Evolutionary conservation across 1,139 yeast genomes (phyloP).

Genomic region (Nakaseomyces sp.): DNA sequence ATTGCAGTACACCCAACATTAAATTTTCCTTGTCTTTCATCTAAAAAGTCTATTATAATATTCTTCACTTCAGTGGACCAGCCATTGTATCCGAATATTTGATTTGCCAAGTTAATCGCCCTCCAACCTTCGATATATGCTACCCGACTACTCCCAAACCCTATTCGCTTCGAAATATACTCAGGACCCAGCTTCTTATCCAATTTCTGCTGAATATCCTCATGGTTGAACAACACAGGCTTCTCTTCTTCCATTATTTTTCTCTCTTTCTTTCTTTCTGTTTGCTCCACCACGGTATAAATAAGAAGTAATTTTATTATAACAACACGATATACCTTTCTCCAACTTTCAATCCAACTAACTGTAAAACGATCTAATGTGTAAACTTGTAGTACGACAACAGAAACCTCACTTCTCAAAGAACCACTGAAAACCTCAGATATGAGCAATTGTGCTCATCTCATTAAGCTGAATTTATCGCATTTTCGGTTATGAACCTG

Average conservation of each 20-base stretch:
- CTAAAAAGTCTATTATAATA: slow-evolving; percentile 63
- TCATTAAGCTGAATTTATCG: no score
- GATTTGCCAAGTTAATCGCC: slow-evolving; percentile 68
- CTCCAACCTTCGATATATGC: slow-evolving; percentile 78
- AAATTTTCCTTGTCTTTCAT: slow-evolving; percentile 45
- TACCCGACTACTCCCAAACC: slow-evolving; percentile 61
- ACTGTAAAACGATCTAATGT: no score
- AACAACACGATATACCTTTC: no score
- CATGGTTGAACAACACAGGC: slow-evolving; percentile 15
- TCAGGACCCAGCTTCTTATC: slow-evolving; percentile 81
- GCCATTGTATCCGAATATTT: slow-evolving; percentile 72
- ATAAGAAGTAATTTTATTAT: no score
- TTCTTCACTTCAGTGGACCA: slow-evolving; percentile 66
- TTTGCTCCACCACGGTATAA: not conserved
- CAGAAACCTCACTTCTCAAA: no score
- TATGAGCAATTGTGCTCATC: not conserved
- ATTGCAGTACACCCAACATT: slow-evolving; percentile 62
- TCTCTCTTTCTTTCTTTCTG: not conserved
- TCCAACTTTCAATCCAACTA: no score
- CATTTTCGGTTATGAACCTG: no score
- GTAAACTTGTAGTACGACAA: no score
- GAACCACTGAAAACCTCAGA: not conserved
- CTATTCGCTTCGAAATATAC: slow-evolving; percentile 72
- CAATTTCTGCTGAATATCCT: slow-evolving; percentile 35
- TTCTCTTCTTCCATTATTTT: slow-evolving; percentile 18